Base-by-base conservation (phyloP, 2,329 filamentous ascomycete species). In the Arthrobotrys megalospora region DNA sequence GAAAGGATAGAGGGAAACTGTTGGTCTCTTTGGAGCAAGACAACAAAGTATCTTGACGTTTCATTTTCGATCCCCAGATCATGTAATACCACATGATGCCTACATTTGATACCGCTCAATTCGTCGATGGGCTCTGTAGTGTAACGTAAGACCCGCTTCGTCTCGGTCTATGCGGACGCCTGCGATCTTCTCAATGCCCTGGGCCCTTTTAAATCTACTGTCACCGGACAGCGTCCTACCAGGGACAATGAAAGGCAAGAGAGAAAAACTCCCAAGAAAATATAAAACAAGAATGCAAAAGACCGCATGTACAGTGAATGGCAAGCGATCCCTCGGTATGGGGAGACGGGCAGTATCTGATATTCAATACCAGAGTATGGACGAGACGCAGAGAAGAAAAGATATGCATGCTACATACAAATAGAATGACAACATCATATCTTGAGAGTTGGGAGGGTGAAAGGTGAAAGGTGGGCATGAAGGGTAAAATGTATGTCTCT, bases 371-470 rank as follows among this genome's bases (percentile, higher is more conserved):
- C 38, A 55, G 67, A 53, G 21, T 58, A 21, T 41, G 32, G 36
- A 52, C 48, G 48, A 24, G 47, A 58, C 8, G n/a, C 14, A 5
- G 24, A 2, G 43, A 53, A 14, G 66, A 43, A 34, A 60, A 68
- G 50, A 76, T 28, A 68, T 68, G 75, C 45, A 68, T 55, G 75
- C 60, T 72, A 78, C 75, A 67, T 78, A 72, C 75, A 78, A 48
- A 24, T 19, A 36, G 55, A 24, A 63, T 67, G 63, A 58, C 10
- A 48, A 77, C 67, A 68, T 78, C 75, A 58, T 38, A 68, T 67
- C 67, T 50, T 43, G 34, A 58, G 48, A 32, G 55, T 47, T 34
- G 41, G 28, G 63, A 43, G 21, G 32, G 28, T 6, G 43, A 38
- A 5, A 38, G 34, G 21, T 41, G 36, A 16, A 28, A 45, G 36